These are phyloP conservation scores for Phoma sp. DNA, from an alignment of 2,329 filamentous ascomycete species.

Conservation along the genomic window DNA sequence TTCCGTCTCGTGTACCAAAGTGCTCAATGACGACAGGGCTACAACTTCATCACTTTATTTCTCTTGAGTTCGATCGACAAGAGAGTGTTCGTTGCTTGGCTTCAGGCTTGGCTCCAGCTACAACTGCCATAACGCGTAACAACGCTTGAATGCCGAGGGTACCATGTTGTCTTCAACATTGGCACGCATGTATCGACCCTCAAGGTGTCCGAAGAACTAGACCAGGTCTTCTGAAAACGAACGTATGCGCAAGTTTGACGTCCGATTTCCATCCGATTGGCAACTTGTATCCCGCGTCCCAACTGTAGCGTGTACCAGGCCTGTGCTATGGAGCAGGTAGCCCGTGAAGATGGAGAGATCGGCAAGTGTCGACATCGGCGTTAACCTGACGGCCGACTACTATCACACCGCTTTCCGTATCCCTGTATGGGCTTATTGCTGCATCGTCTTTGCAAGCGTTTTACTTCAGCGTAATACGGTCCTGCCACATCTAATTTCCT, in stretches of 20 bases:
- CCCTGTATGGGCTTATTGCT: not conserved
- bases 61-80: not conserved
- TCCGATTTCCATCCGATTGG: not conserved
- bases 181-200: not conserved
- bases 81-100: not conserved
- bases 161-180: slow-evolving; percentile 8
- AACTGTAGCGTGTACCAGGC: not conserved
- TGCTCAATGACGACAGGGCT: not conserved
- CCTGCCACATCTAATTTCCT: not conserved
- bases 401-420: not conserved
- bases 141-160: not conserved
- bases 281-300: not conserved
- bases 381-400: not conserved
- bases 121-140: not conserved
- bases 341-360: not conserved
- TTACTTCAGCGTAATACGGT: not conserved
- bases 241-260: not conserved
- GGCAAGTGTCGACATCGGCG: not conserved
- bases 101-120: not conserved
- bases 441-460: not conserved
- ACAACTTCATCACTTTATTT: not conserved
- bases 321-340: not conserved
- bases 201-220: not conserved
- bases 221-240: not conserved
- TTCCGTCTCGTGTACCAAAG: too few relatives aligned